A percentile compares a stretch with the other conserved stretches of the same genome.
Evolutionary conservation across 2,329 filamentous ascomycete genomes (phyloP).

Genomic region (Nigrospora oryzae): DNA sequence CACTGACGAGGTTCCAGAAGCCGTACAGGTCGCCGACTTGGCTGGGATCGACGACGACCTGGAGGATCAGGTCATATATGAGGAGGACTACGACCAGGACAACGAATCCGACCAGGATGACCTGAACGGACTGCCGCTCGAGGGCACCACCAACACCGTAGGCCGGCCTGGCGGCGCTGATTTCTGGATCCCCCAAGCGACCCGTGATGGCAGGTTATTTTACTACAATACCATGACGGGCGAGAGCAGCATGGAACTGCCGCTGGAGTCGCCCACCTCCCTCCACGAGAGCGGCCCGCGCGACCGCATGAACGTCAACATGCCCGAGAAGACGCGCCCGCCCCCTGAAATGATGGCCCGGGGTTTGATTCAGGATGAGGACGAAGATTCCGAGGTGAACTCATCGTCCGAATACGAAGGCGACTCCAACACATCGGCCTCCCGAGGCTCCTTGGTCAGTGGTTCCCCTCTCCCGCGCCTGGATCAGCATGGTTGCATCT

Average conservation of each 20-base stretch:
- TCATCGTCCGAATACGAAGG: conserved; percentile 85
- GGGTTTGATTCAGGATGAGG: conserved; percentile 74
- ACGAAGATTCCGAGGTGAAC: conserved; percentile 74
- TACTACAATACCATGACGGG: conserved; percentile 99
- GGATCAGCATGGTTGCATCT: not conserved
- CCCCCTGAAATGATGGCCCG: conserved; percentile 87
- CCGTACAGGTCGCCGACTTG: conserved; percentile 43
- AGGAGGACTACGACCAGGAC: conserved; percentile 59
- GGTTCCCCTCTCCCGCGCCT: not conserved
- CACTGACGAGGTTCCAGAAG: conserved; percentile 63
- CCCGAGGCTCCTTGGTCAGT: conserved; percentile 61
- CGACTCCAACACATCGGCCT: conserved; percentile 61
- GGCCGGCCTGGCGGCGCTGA: conserved; percentile 77
- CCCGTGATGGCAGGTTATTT: conserved; percentile 83
- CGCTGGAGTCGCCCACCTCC: conserved; percentile 80
- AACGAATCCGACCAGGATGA: conserved; percentile 56
- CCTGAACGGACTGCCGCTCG: conserved; percentile 54
- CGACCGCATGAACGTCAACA: conserved; percentile 79
- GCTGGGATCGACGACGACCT: conserved; percentile 53
- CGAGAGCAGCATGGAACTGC: conserved; percentile 88
- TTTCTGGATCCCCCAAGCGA: conserved; percentile 98
- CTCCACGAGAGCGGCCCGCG: conserved; percentile 75
- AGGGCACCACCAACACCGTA: conserved; percentile 40
- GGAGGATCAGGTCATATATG: conserved; percentile 56
- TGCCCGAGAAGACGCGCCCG: conserved; percentile 83